These are phyloP conservation scores for Noccaea bulbosa DNA, from an alignment of 345 rosid species.

Conservation along the genomic window DNA sequence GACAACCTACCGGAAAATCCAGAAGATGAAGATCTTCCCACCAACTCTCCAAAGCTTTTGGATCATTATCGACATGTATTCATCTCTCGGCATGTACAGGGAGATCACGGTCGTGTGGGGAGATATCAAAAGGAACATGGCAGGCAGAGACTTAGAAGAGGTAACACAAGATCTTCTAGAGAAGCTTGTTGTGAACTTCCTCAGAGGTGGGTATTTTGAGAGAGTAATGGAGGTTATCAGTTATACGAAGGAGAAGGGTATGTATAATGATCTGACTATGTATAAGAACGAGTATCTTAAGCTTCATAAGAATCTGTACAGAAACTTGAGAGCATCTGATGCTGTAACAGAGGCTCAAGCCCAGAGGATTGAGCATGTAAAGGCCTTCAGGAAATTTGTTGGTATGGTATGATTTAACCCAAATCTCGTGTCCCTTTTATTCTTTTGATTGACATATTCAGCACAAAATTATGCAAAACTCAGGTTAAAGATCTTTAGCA, in stretches of 20 bases:
- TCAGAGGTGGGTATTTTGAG: slow-evolving; percentile 91
- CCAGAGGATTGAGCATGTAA: slow-evolving; percentile 65
- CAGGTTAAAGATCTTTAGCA: not conserved
- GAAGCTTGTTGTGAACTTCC: slow-evolving; percentile 64
- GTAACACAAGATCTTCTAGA: slow-evolving; percentile 66
- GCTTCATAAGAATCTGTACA: slow-evolving; percentile 75
- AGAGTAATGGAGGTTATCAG: slow-evolving; percentile 76
- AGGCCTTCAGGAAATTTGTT: slow-evolving; percentile 64
- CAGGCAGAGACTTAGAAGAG: slow-evolving; percentile 39
- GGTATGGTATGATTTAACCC: slow-evolving; percentile 41
- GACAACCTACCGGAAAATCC: slow-evolving; percentile 61
- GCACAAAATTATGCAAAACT: not conserved
- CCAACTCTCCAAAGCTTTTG: slow-evolving; percentile 66
- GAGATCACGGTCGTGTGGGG: slow-evolving; percentile 83
- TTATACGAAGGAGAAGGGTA: slow-evolving; percentile 54
- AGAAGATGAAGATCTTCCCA: slow-evolving; percentile 48
- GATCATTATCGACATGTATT: slow-evolving; percentile 55
- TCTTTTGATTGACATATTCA: not conserved
- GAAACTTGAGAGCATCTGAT: slow-evolving; percentile 57
- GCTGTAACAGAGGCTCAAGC: slow-evolving; percentile 69
- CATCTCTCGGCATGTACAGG: slow-evolving; percentile 67
- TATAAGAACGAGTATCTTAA: slow-evolving; percentile 67
- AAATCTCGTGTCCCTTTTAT: not conserved
- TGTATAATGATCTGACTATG: slow-evolving; percentile 63
- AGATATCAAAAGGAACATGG: slow-evolving; percentile 68